Conservation (phyloP, 2,329 filamentous ascomycete genomes). For the Neoascochyta sp. region DNA sequence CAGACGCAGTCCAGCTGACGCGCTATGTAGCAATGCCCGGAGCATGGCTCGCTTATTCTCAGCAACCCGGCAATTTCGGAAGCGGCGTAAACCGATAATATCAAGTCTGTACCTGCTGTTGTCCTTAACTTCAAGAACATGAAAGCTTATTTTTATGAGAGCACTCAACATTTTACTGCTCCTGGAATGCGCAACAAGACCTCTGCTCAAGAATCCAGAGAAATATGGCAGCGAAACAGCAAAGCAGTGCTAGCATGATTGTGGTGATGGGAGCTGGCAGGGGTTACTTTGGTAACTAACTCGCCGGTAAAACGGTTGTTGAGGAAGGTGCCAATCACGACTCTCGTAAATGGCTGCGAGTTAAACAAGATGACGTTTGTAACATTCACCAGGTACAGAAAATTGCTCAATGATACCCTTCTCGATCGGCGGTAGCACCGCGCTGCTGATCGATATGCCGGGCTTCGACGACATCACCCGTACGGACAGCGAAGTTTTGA, state of each 20-base stretch:
- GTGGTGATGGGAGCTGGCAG: slow-evolving; percentile 32
- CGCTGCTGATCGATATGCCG: slow-evolving; percentile 43
- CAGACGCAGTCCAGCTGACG: not conserved
- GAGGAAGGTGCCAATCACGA: slow-evolving; percentile 1
- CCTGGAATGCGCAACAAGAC: no score
- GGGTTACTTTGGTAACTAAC: slow-evolving; percentile 29
- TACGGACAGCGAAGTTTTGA: slow-evolving; percentile 45
- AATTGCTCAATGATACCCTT: slow-evolving; percentile 8
- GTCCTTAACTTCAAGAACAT: no score
- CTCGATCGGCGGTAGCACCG: slow-evolving; percentile 10
- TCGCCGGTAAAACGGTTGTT: slow-evolving; percentile 10
- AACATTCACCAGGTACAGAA: not conserved
- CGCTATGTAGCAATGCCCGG: not conserved
- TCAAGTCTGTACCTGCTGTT: no score
- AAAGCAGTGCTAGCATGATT: slow-evolving; percentile 14
- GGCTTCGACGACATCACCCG: slow-evolving; percentile 48
- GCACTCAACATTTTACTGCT: no score
- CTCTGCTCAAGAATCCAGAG: not conserved
- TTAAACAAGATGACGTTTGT: no score
- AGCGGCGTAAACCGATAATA: no score
- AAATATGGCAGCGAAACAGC: not conserved
- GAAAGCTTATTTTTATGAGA: no score
- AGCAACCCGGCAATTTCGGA: no score
- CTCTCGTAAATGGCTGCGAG: slow-evolving; percentile 3
- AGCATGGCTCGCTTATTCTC: no score